Base-by-base conservation (phyloP, 176 grass and related monocot genomes). In the Cocos nucifera region DNA sequence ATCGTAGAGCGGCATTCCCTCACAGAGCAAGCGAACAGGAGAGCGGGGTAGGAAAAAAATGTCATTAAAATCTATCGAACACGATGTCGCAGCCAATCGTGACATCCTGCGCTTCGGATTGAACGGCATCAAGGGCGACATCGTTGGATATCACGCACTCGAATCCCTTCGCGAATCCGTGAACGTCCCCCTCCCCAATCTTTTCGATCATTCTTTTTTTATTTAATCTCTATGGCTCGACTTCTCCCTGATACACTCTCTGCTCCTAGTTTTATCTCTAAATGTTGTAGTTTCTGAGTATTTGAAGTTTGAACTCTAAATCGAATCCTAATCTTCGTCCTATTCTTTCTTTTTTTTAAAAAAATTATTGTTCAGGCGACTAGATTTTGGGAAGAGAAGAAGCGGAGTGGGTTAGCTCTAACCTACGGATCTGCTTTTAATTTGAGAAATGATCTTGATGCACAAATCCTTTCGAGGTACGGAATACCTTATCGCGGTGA, bases 341-440 rank as follows among this genome's bases (percentile, higher is more conserved):
- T 53, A 66, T 21, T 76, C 28, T 20, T 6, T 67, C 22, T 14
- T 24, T 55, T 15, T 24, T 44, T 3, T 10, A 44, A 35, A 35
- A 35, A 35, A 44, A 10, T 10, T 12, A 3, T 44, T 49, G 53
- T 17, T 57, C 66, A 77, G 75, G 54, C 65, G 19, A 57, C 15
- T 62, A 77, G 44, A 49, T 77, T 77, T 58, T 77, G 66, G 67
- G 67, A 65, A 59, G 65, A 81, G 59, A 75, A 81, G 79, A 81
- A 75, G 56, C 60, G 59, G 64, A 70, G 59, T 49, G 79, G 66
- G 17, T 65, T 75, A 60, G 62, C 73, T 44, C 66, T 75, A 19
- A 65, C 65, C 54, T 76, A 81, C 18, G 79, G 79, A 71, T 75
- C 79, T 4, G 73, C 72, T 23, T 75, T 81, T 53, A 81, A 81